Percentiles rank a stretch among this genome's conserved stretches.
Conservation (phyloP, 2,329 filamentous ascomycete species). For the Didymella keratinophila region DNA sequence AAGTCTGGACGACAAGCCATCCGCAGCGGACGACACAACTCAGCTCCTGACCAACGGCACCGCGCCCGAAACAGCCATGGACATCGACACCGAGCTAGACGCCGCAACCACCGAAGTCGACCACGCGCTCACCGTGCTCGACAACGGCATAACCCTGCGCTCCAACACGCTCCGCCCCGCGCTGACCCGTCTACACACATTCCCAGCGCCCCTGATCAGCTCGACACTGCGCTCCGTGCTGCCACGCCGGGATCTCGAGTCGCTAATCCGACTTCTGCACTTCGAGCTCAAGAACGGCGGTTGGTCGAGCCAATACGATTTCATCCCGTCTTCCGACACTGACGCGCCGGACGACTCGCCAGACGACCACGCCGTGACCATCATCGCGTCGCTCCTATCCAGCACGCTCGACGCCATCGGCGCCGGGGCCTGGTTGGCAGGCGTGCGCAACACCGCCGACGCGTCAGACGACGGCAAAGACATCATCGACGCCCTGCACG, state of each 20-base stretch:
- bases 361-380: conserved; percentile 72
- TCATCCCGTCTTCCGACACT: conserved; percentile 61
- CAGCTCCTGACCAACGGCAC: conserved; percentile 50
- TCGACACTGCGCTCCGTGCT: conserved; percentile 70
- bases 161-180: conserved; percentile 71
- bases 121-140: conserved; percentile 71
- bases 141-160: conserved; percentile 68
- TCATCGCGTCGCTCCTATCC: conserved; percentile 75
- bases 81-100: conserved; percentile 50
- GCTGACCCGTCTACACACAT: conserved; percentile 73
- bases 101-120: conserved; percentile 65
- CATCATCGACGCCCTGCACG: conserved; percentile 70
- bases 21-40: conserved; percentile 42
- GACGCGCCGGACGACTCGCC: conserved; percentile 56
- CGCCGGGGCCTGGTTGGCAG: conserved; percentile 72
- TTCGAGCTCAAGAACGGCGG: conserved; percentile 76
- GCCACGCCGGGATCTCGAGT: conserved; percentile 72
- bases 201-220: conserved; percentile 67
- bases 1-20: conserved; percentile 65
- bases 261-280: conserved; percentile 75
- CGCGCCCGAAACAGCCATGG: conserved; percentile 39
- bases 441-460: conserved; percentile 59
- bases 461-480: conserved; percentile 64
- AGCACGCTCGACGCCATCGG: conserved; percentile 80
- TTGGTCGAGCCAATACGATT: conserved; percentile 77